Base-by-base conservation (phyloP, 306 rosid species). In the Fragaria vesca region DNA sequence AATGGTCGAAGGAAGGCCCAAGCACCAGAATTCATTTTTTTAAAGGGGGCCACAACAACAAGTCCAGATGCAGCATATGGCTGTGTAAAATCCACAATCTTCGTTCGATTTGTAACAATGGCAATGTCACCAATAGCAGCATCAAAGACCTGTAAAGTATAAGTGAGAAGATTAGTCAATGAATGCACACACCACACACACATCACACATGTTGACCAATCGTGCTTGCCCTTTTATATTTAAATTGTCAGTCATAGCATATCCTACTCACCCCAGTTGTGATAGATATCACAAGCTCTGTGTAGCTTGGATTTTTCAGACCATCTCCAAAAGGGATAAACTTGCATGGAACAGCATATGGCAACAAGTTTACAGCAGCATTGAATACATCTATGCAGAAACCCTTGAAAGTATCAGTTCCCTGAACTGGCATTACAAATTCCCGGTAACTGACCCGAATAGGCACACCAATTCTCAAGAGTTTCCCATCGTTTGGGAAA, bases 1-100 rank as follows among this genome's bases (percentile, higher is more conserved):
- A 93, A 96, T 54, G 99, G 98, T 80, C 85, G 89, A 76, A 96
- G 76, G 85, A 96, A 96, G 74, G 99, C 85, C 99, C 99, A 96
- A 61, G 97, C 93, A 28, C 93, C 93, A 66, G 93, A 82, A 79
- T 95, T 90, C 78, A 48, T 61, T 76, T 89, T 91, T 80, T 86
- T 91, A 75, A 91, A 84, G 57, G 99, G 97, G 12, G 97, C 97
- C 58, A 96, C 96, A 66, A 93, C 91, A 42, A 93, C 88, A 75
- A 96, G 98, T 76, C 98, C 98, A 61, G 99, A 93, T 82, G 97
- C 91, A 75, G 84, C 82, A 86, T 83, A 95, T 55, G 99, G 99
- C 75, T 93, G 99, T 8, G 97, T 88, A 78, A 95, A 96, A 91
- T 96, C 99, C 71, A 81, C 93, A 38, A 83, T 80, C 93, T 81